Conservation (phyloP, 148 eudicot species). For the Fagopyrum esculentum region DNA sequence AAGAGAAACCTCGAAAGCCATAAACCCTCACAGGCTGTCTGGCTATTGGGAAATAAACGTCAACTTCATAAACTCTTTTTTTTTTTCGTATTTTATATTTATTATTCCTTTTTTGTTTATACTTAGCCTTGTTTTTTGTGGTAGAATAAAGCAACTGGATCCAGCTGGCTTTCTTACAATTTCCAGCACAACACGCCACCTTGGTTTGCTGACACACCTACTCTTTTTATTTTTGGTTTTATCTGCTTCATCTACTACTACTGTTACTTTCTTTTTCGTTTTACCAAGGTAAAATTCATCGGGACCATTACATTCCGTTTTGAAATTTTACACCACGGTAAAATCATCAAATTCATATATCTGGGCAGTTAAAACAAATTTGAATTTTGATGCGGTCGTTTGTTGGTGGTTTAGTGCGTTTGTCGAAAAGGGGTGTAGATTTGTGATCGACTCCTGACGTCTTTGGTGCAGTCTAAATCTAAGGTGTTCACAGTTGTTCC, state of each 20-base stretch:
- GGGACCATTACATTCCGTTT: too few species aligned
- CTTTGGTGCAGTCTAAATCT: too few species aligned
- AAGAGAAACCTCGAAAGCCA: neutral
- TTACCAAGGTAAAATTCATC: neutral
- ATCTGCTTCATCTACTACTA: neutral
- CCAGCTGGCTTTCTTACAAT: constrained; percentile 4
- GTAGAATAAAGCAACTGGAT: neutral
- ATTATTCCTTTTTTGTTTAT: neutral
- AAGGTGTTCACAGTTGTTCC: too few species aligned
- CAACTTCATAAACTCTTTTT: neutral
- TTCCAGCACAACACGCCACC: constrained; percentile 10
- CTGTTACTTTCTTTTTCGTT: too few species aligned
- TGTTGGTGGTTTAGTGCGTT: too few species aligned
- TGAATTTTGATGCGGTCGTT: too few species aligned
- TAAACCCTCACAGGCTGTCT: neutral
- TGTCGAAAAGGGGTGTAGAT: too few species aligned
- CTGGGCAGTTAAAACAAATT: too few species aligned
- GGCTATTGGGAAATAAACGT: neutral
- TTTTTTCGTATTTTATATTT: neutral
- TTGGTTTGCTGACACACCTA: neutral
- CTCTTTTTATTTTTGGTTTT: neutral
- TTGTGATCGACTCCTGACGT: too few species aligned
- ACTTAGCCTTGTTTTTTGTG: too few species aligned
- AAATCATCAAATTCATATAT: too few species aligned
- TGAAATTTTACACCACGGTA: too few species aligned